Conservation (phyloP, 169 alveolate species). For the Besnoitia besnoiti region DNA sequence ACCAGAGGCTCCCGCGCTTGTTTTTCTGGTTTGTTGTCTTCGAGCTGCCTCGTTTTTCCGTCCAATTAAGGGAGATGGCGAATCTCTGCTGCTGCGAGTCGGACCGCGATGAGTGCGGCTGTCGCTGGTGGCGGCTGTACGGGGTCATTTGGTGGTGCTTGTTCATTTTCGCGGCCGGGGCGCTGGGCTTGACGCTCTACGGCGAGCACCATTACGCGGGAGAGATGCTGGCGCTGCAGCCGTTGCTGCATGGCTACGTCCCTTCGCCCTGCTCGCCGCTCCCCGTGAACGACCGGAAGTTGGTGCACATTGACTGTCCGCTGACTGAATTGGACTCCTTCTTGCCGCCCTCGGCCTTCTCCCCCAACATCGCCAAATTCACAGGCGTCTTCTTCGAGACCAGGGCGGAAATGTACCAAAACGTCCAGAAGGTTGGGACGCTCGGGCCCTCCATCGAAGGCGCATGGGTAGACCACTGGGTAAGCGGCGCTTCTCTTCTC, state of each 20-base stretch:
- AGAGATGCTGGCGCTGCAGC: constrained; percentile 47
- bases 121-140: constrained; percentile 26
- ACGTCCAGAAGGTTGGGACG: neutral
- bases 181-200: neutral
- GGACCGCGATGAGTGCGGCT: constrained; percentile 32
- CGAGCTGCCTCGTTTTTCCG: neutral
- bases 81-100: neutral
- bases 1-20: too few relatives aligned
- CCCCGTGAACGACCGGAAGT: constrained; percentile 48
- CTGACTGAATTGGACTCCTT: constrained; percentile 41
- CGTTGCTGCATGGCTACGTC: constrained; percentile 5
- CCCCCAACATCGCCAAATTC: constrained; percentile 45
- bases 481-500: neutral
- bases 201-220: constrained; percentile 39
- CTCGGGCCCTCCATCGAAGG: constrained; percentile 29
- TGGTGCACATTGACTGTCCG: constrained; percentile 66
- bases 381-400: constrained; percentile 66
- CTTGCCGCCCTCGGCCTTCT: constrained; percentile 65
- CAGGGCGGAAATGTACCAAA: constrained; percentile 60
- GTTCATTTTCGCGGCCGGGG: neutral
- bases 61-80: neutral
- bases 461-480: constrained; percentile 59
- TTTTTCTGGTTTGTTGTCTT: neutral
- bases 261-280: constrained; percentile 63
- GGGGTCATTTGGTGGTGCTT: neutral